Conservation (phyloP, 352 stramenopile species). For the Aphanomyces euteiches region DNA sequence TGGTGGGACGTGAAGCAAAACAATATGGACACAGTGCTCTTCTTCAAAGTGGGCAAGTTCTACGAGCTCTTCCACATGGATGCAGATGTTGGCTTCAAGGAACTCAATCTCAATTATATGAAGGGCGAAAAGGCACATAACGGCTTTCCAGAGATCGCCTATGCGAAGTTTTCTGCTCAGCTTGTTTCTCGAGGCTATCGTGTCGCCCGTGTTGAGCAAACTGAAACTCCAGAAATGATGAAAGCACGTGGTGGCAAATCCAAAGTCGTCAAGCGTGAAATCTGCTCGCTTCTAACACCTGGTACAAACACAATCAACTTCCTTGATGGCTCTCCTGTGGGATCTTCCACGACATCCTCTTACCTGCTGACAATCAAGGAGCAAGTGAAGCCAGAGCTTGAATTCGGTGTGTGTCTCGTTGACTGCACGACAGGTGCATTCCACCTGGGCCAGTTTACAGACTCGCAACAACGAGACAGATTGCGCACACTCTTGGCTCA, state of each 20-base stretch:
- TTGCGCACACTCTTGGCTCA: constrained; percentile 95
- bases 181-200: constrained; percentile 96
- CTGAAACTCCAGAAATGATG: constrained; percentile 97
- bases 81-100: constrained; percentile 95
- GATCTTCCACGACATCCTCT: constrained; percentile 34
- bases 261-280: constrained; percentile 91
- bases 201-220: constrained; percentile 98
- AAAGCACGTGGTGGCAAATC: constrained; percentile 91
- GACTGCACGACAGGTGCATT: constrained; percentile 92
- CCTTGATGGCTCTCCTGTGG: constrained; percentile 77
- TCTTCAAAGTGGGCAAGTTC: constrained; percentile 99
- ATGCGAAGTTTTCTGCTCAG: constrained; percentile 93
- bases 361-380: constrained; percentile 73
- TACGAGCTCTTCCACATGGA: constrained; percentile 98
- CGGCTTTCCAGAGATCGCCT: constrained; percentile 97
- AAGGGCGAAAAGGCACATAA: constrained; percentile 97
- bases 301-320: constrained; percentile 96
- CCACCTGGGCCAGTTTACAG: constrained; percentile 96
- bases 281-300: constrained; percentile 94
- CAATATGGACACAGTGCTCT: constrained; percentile 97
- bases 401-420: constrained; percentile 95
- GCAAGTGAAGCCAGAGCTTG: constrained; percentile 40
- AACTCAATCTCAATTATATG: constrained; percentile 98
- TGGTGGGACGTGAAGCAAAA: constrained; percentile 98
- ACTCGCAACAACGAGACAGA: constrained; percentile 92